phyloP scores from a whole-genome alignment of 129 eudicot genomes.

The Chrysanthemum makinoi region DNA sequence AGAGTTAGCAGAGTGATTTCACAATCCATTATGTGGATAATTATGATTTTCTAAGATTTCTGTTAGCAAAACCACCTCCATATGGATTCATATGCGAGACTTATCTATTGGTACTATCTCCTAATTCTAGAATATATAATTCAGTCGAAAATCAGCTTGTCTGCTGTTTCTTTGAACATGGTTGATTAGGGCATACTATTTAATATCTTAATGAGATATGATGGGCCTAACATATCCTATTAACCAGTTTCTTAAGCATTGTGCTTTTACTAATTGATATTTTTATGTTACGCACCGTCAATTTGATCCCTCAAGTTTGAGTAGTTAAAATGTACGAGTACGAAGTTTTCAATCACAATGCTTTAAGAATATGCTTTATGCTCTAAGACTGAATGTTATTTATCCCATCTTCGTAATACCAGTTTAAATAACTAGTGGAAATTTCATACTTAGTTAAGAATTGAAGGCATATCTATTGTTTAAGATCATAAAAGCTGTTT shows the following conservation, averaged over 20 bases:
- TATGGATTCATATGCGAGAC: neutral
- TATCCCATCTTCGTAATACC: neutral
- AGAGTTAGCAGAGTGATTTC: neutral
- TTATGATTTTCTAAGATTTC: too few relatives aligned
- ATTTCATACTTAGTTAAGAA: neutral
- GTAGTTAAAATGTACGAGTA: neutral
- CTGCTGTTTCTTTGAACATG: neutral
- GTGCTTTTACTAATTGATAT: conserved; percentile 1
- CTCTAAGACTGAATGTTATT: neutral
- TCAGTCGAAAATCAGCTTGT: neutral
- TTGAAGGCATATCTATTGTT: too few relatives aligned
- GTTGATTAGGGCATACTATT: neutral
- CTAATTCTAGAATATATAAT: neutral
- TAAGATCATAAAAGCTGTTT: too few relatives aligned
- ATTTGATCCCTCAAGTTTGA: neutral
- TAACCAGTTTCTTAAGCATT: neutral
- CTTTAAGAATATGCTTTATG: too few relatives aligned
- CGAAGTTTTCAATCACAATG: neutral
- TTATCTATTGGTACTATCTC: neutral
- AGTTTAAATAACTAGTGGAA: neutral
- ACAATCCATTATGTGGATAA: too few relatives aligned
- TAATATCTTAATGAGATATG: neutral
- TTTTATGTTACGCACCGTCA: neutral
- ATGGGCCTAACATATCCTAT: neutral
- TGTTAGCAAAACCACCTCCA: too few relatives aligned